Base-by-base conservation (phyloP, 2,329 filamentous ascomycete species). In the Penicillium sp. region DNA sequence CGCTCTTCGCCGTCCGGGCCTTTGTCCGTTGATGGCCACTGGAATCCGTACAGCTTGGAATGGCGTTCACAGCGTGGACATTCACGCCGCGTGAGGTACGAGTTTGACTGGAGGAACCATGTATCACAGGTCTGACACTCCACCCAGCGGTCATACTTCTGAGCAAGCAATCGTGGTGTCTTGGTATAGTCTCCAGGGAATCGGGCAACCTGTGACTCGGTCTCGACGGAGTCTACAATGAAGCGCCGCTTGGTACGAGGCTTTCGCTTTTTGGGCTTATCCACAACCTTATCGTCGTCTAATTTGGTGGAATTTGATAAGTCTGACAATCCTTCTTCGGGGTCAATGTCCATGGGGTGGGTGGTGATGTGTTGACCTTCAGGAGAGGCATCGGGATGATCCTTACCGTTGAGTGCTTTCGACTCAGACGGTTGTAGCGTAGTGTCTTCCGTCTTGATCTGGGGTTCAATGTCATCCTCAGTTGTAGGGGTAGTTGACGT, bases 11-110 rank as follows among this genome's bases (percentile, higher is more conserved):
- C 86, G 68, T 97, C 94, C 16, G 85, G 84, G 0, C 90, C 90
- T 27, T 88, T 88, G 56, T 96, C 89, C 0, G 94, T 97, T 78
- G 99, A 97, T 6, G 94, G 94, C 94, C 94, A 99, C 54, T 88
- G 81, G 68, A 89, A 97, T 0, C 95, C 95, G 70, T 97, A 99
- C 0, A 99, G 77, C 76, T 96, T 97, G 16, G 90, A 95, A 69
- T 99, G 94, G 0, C 94, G 85, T 75, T 99, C 94, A 72, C 94
- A 99, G 7, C 94, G 85, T 4, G 91, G 92, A 70, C 94, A 99
- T 16, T 90, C 88, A 46, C 88, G 86, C 50, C 88, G 85, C 1
- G 92, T 97, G 61, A 87, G 87, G 71, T 96, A 97, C 0, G 90
- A 91, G 60, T 97, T 89, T 39, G 85, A 82, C 71, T 97, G 93